phyloP scores from a whole-genome alignment of 2,329 filamentous ascomycete genomes.

The Colletotrichum gloeosporioides region DNA sequence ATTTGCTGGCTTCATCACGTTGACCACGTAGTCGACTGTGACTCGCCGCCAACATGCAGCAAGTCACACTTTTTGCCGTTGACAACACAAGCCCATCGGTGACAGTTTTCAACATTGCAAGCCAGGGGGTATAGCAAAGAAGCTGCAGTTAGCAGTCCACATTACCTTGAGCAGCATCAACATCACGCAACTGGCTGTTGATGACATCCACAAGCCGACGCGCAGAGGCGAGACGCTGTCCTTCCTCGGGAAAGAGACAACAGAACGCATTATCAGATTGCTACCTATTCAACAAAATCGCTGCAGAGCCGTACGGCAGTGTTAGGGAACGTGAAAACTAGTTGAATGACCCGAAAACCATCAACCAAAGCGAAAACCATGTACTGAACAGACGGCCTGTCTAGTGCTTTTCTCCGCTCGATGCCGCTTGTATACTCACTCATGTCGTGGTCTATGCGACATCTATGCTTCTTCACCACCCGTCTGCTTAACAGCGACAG shows the following conservation, averaged over 20 bases:
- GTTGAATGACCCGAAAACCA: constrained; percentile 13
- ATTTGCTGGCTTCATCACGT: neutral
- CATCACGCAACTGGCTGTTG: constrained; percentile 20
- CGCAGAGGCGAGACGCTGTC: constrained; percentile 19
- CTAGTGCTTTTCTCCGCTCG: constrained; percentile 16
- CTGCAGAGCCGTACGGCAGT: constrained; percentile 7
- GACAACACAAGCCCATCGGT: neutral
- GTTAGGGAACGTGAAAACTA: constrained; percentile 19
- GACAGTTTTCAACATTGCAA: neutral
- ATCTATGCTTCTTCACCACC: constrained; percentile 16
- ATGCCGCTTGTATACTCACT: constrained; percentile 8
- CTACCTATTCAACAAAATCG: constrained; percentile 20
- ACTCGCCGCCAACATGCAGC: neutral
- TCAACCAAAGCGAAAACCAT: neutral
- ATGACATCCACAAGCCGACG: constrained; percentile 16
- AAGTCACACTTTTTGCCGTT: neutral
- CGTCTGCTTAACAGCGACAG: constrained; percentile 37
- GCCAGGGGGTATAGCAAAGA: neutral
- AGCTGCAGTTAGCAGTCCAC: neutral
- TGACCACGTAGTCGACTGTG: neutral
- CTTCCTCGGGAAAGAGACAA: constrained; percentile 21
- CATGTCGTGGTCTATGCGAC: neutral
- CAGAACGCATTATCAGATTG: constrained; percentile 22
- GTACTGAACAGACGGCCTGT: neutral
- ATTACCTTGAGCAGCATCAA: neutral